phyloP scores from a whole-genome alignment of 306 rosid genomes.

The Cyamopsis tetragonoloba region DNA sequence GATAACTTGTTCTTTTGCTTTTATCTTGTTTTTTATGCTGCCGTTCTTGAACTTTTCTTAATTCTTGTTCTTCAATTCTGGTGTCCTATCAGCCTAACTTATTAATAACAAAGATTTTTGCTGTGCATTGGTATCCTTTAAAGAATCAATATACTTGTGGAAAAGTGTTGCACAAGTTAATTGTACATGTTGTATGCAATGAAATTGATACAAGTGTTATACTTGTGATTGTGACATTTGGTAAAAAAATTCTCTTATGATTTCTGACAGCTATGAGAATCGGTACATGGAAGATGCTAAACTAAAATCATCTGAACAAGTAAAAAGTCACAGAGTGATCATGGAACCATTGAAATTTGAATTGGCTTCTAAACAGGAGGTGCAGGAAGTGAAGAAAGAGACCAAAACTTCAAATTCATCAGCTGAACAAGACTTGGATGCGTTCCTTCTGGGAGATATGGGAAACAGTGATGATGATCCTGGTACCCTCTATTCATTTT shows the following conservation, averaged over 20 bases:
- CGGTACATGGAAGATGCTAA: slow-evolving; percentile 40
- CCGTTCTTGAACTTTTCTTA: no score
- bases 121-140: background rate
- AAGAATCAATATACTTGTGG: background rate
- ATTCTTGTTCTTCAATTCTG: no score
- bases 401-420: slow-evolving; percentile 35
- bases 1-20: no score
- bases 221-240: slow-evolving; percentile 1
- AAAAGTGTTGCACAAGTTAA: background rate
- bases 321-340: slow-evolving; percentile 31
- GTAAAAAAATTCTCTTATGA: slow-evolving; percentile 16
- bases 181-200: slow-evolving; percentile 5
- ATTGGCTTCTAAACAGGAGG: slow-evolving; percentile 36
- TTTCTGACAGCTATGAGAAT: slow-evolving; percentile 56
- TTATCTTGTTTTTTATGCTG: no score
- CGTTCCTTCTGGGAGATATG: slow-evolving; percentile 55
- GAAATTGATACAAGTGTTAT: slow-evolving; percentile 2
- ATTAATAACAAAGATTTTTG: background rate
- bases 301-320: slow-evolving; percentile 38
- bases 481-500: slow-evolving; percentile 34
- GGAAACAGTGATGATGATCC: slow-evolving; percentile 53
- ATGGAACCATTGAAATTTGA: slow-evolving; percentile 36
- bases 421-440: slow-evolving; percentile 63
- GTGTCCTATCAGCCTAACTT: no score
- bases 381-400: slow-evolving; percentile 33